A percentile compares a stretch with the other conserved stretches of the same genome.
phyloP scores from a whole-genome alignment of 768 basidiomycete genomes.

The Cyclocybe cylindracea region DNA sequence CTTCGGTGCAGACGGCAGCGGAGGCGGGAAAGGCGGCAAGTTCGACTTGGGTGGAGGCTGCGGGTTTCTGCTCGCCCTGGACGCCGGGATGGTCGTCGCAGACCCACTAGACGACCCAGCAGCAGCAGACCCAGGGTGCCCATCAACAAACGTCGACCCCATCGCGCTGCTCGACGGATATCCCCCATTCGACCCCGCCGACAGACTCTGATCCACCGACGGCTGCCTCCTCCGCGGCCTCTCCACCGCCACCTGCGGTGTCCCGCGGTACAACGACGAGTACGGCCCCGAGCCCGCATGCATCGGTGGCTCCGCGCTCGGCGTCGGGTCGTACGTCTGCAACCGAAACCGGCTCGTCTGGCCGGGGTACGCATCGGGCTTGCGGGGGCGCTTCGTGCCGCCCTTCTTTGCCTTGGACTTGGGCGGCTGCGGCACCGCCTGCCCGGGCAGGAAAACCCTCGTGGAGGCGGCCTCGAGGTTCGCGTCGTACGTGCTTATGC shows the following conservation, averaged over 20 bases:
- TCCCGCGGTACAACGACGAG: constrained; percentile 38
- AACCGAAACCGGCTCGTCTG: constrained; percentile 55
- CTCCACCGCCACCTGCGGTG: not conserved
- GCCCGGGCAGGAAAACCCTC: constrained; percentile 56
- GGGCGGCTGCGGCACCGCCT: constrained; percentile 25
- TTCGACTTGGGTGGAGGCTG: too few relatives aligned
- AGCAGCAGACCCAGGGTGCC: not conserved
- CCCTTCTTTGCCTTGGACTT: constrained; percentile 19
- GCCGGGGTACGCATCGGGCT: constrained; percentile 38
- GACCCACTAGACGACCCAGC: not conserved
- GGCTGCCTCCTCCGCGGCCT: too few relatives aligned
- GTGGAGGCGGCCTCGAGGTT: constrained; percentile 21
- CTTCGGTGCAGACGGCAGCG: too few relatives aligned
- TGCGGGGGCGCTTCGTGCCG: constrained; percentile 28
- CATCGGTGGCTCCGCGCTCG: constrained; percentile 30
- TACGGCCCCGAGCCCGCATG: constrained; percentile 39
- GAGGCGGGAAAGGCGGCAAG: too few relatives aligned
- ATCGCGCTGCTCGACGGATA: not conserved
- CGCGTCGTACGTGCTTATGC: constrained; percentile 45
- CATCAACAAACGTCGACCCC: not conserved
- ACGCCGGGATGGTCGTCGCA: too few relatives aligned
- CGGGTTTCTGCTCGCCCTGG: too few relatives aligned
- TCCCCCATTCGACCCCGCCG: not conserved
- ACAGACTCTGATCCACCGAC: not conserved
- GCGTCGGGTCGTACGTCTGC: constrained; percentile 34